Evolutionary conservation across 2,329 filamentous ascomycete species (phyloP).

Genomic region (Sclerotinia spermophila): DNA sequence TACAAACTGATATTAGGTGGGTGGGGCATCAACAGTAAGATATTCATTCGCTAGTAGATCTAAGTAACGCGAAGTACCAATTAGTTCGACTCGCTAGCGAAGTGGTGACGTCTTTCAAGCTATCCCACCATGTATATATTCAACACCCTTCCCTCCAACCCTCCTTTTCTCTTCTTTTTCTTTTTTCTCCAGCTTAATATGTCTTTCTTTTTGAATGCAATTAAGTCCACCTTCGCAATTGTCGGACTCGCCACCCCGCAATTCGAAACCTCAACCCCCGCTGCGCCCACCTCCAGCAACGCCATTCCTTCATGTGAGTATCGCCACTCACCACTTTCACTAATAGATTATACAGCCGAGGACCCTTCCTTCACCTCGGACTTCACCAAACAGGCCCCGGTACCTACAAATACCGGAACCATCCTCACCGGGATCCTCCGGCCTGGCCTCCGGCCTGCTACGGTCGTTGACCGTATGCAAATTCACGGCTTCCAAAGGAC

Average conservation of each 20-base stretch:
- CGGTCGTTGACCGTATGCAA: not conserved
- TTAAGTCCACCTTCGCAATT: not conserved
- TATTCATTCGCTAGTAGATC: not conserved
- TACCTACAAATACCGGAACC: not conserved
- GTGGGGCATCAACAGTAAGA: not conserved
- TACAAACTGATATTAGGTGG: not conserved
- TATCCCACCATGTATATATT: not conserved
- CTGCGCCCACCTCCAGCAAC: constrained; percentile 4
- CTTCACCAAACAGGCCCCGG: not conserved
- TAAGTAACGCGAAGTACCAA: not conserved
- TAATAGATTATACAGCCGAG: not conserved
- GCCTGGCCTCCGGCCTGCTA: not conserved
- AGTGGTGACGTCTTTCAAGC: not conserved
- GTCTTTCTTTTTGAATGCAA: not conserved
- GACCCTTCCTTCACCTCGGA: not conserved
- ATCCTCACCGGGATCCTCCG: not conserved
- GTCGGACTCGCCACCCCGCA: not conserved
- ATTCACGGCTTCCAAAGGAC: not conserved
- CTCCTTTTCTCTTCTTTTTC: not conserved
- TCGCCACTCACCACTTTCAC: not conserved
- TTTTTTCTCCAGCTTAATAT: not conserved
- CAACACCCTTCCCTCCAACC: not conserved
- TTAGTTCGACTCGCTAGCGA: not conserved
- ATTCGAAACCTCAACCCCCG: not conserved
- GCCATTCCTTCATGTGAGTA: not conserved